Percentiles rank a stretch among this genome's conserved stretches.
phyloP scores from a whole-genome alignment of 169 alveolate genomes.

The Perkinsus chesapeaki region DNA sequence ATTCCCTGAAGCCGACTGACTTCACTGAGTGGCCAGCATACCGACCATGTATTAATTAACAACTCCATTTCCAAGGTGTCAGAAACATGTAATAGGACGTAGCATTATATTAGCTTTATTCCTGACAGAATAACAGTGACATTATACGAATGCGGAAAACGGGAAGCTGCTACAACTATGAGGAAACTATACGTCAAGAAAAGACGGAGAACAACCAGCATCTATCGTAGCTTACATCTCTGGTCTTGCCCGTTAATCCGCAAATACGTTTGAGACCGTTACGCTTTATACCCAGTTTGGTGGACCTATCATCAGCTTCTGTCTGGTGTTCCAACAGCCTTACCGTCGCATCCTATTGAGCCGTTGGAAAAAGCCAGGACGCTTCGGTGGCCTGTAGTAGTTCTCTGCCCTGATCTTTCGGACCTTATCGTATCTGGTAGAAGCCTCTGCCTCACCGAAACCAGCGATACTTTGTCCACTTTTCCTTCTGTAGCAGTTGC shows the following conservation, averaged over 20 bases:
- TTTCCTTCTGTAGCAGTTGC: not conserved
- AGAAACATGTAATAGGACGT: too few relatives aligned
- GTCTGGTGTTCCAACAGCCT: not conserved
- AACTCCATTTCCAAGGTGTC: too few relatives aligned
- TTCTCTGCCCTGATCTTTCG: not conserved
- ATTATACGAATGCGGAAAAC: too few relatives aligned
- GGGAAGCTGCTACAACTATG: too few relatives aligned
- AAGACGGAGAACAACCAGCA: too few relatives aligned
- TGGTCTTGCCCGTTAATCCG: not conserved
- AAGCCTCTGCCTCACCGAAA: not conserved
- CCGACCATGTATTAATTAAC: too few relatives aligned
- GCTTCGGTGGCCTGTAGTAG: not conserved
- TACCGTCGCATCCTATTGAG: conserved; percentile 1
- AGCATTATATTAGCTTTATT: too few relatives aligned
- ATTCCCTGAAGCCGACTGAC: not conserved
- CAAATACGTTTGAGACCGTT: not conserved
- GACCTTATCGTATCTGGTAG: not conserved
- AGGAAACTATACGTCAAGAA: too few relatives aligned
- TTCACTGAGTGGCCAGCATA: too few relatives aligned
- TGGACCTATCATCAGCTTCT: not conserved
- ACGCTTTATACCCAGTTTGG: not conserved
- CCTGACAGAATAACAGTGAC: too few relatives aligned
- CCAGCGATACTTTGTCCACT: not conserved
- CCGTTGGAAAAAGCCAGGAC: not conserved
- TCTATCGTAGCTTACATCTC: not conserved